These are phyloP conservation scores for Andalucia godoyi DNA, from an alignment of 78 protist genomes.

Conservation along the genomic window DNA sequence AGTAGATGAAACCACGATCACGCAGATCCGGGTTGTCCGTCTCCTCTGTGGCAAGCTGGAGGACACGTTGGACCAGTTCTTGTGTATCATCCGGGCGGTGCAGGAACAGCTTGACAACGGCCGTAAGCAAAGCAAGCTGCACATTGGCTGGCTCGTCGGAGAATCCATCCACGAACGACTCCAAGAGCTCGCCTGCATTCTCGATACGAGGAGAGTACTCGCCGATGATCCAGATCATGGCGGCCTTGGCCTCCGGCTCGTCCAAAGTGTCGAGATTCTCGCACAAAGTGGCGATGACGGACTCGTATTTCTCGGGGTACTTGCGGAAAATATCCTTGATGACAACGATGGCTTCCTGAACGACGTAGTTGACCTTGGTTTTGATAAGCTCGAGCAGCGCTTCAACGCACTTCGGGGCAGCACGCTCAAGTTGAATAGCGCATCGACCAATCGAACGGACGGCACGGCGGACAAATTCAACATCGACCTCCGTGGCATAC, in stretches of 20 bases:
- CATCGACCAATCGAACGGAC: constrained; percentile 92
- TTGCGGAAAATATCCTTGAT: constrained; percentile 95
- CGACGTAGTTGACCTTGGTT: constrained; percentile 94
- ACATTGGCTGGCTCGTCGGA: constrained; percentile 76
- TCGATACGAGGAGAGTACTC: constrained; percentile 97
- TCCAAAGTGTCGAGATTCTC: constrained; percentile 96
- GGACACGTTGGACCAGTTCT: constrained; percentile 74
- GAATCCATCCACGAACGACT: constrained; percentile 73
- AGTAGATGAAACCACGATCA: constrained; percentile 98
- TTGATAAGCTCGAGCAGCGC: constrained; percentile 84
- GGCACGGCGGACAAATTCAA: constrained; percentile 92
- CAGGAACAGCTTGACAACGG: constrained; percentile 95
- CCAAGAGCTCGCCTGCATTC: constrained; percentile 91
- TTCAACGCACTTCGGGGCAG: constrained; percentile 72
- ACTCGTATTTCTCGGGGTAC: constrained; percentile 91
- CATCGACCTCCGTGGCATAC: constrained; percentile 92
- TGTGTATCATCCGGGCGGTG: constrained; percentile 73
- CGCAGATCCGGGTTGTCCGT: constrained; percentile 96
- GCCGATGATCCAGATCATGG: constrained; percentile 99
- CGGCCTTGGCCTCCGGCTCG: constrained; percentile 97
- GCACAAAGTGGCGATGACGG: constrained; percentile 89
- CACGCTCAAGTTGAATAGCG: constrained; percentile 85
- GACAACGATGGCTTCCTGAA: constrained; percentile 98
- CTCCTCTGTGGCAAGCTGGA: constrained; percentile 80
- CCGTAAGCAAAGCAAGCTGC: constrained; percentile 93